Base-by-base conservation (phyloP, 306 rosid species). In the Vigna angularis region DNA sequence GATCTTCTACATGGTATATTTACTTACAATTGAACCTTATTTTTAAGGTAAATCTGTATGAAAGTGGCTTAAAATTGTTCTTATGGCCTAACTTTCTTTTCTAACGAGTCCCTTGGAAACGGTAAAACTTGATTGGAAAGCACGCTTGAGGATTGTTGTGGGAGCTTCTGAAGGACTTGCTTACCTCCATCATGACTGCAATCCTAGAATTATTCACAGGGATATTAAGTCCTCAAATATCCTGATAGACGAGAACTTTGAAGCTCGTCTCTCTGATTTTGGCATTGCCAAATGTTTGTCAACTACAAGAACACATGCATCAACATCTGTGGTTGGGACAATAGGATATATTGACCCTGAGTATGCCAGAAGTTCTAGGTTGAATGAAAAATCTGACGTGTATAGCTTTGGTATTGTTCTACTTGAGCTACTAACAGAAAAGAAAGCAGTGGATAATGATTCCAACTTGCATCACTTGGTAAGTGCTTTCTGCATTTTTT, bases 101-200 rank as follows among this genome's bases (percentile, higher is more conserved):
- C 36, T 42, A 13, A 65, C 71, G 44, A 36, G 72, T 66, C 72
- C 72, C 53, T 9, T 66, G 72, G 20, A 66, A 66, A 66, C 20
- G 72, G 53, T 66, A 12, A 66, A 66, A 42, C 72, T 44, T 66
- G 72, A 20, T 44, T 66, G 72, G 72, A 38, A 66, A n/a, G 36
- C 72, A 42, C 72, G 53, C 18, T 11, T 66, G 72, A 66, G 53
- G 53, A 66, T 66, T 22, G 72, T 53, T 5, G 36, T 66, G 51
- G 72, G 72, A 18, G 72, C 72, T 66, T 52, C 72, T 66, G 72
- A 66, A 42, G 72, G 72, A 66, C 72, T 66, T 66, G 72, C 72
- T 66, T 66, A 66, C 36, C 72, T 66, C 34, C 72, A 66, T 66
- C 72, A 66, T 44, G 72, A 66, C 9, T 66, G 72, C 34, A 2